Evolutionary conservation across 768 basidiomycete species (phyloP).

Genomic region (Lactarius akahatsu): DNA sequence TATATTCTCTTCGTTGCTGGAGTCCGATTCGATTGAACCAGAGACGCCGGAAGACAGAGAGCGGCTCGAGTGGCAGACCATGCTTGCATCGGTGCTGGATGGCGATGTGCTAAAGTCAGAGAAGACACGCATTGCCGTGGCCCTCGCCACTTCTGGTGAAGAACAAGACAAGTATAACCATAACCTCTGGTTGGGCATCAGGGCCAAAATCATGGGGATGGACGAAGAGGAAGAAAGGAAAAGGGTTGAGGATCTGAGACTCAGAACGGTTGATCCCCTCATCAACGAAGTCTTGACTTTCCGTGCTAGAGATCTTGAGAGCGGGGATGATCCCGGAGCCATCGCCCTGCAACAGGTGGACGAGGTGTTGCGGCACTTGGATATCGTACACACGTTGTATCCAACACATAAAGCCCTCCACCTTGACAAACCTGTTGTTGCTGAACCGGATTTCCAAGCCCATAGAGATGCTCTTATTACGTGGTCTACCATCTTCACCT

Average conservation of each 20-base stretch:
- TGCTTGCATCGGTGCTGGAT: conserved; percentile 88
- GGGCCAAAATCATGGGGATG: conserved; percentile 80
- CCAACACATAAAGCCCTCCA: conserved; percentile 80
- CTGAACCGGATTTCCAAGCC: conserved; percentile 65
- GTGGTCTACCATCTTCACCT: conserved; percentile 85
- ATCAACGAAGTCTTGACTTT: conserved; percentile 84
- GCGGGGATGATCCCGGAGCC: conserved; percentile 40
- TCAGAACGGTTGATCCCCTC: conserved; percentile 76
- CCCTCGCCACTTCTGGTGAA: conserved; percentile 65
- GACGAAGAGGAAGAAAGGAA: conserved; percentile 80
- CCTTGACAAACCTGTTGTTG: conserved; percentile 70
- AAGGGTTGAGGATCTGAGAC: conserved; percentile 77
- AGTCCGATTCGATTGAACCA: conserved; percentile 64
- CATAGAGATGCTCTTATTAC: conserved; percentile 87
- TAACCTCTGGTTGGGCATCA: conserved; percentile 86
- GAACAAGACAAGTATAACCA: conserved; percentile 65
- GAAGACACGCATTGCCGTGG: conserved; percentile 87
- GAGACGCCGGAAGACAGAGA: conserved; percentile 74
- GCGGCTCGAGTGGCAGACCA: conserved; percentile 92
- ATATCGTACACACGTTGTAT: conserved; percentile 83
- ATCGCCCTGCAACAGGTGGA: conserved; percentile 61
- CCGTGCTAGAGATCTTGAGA: conserved; percentile 49
- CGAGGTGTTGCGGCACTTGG: conserved; percentile 68
- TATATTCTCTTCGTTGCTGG: conserved; percentile 52
- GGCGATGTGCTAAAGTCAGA: conserved; percentile 96